Conservation (phyloP, 495 filamentous ascomycete genomes). For the Poronia punctata region DNA sequence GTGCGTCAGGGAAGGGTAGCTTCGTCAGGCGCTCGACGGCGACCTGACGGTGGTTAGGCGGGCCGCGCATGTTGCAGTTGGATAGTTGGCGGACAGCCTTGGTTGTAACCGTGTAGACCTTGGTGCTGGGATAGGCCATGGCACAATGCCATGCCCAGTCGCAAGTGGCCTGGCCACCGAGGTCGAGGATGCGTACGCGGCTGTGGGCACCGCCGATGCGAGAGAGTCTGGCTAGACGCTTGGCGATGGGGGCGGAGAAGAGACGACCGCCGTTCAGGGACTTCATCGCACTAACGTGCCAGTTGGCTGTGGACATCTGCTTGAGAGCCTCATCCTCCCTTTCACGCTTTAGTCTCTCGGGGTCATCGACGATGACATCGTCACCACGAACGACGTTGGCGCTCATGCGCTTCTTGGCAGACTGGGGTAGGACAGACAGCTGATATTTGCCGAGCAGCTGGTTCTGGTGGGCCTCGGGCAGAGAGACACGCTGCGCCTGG, state of each 20-base stretch:
- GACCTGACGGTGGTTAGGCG: slow-evolving; percentile 77
- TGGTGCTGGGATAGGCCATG: slow-evolving; percentile 71
- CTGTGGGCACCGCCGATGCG: slow-evolving; percentile 42
- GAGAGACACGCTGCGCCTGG: slow-evolving; percentile 67
- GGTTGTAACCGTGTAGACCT: slow-evolving; percentile 77
- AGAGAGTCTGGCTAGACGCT: slow-evolving; percentile 47
- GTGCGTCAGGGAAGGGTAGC: slow-evolving; percentile 78
- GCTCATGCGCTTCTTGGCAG: slow-evolving; percentile 51
- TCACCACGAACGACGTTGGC: slow-evolving; percentile 52
- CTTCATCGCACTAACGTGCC: slow-evolving; percentile 74
- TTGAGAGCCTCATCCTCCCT: slow-evolving; percentile 71
- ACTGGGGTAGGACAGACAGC: slow-evolving; percentile 47
- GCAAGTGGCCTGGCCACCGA: slow-evolving; percentile 75
- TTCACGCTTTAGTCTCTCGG: slow-evolving; percentile 59
- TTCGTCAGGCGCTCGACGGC: slow-evolving; percentile 65
- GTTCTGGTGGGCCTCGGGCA: slow-evolving; percentile 57
- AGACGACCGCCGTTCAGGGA: slow-evolving; percentile 74
- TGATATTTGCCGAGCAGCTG: slow-evolving; percentile 75
- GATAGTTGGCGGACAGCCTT: slow-evolving; percentile 56
- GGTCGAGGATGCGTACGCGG: slow-evolving; percentile 69
- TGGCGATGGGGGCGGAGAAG: slow-evolving; percentile 66
- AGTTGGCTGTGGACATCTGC: slow-evolving; percentile 67
- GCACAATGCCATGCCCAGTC: slow-evolving; percentile 97
- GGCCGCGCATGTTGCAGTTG: slow-evolving; percentile 67
- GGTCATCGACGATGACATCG: slow-evolving; percentile 45